Evolutionary conservation across 805 yeast genomes (phyloP).

Genomic region (Candida maris): DNA sequence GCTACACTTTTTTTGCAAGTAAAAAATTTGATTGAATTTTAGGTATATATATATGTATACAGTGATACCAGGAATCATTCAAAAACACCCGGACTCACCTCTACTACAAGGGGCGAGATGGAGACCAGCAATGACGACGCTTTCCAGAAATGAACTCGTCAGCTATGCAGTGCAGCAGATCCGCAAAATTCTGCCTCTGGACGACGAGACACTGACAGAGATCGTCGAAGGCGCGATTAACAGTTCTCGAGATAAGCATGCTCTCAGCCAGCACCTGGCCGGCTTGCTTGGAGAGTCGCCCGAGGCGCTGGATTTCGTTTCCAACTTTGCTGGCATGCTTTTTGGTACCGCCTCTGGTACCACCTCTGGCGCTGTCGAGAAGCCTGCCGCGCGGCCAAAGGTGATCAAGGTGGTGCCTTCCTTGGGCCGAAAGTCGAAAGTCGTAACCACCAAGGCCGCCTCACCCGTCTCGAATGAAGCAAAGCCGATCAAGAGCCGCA

Average conservation of each 20-base stretch:
- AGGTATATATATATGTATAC: no score
- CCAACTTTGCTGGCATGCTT: conserved; percentile 40
- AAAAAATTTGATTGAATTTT: no score
- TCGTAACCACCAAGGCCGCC: conserved; percentile 1
- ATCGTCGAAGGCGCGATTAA: conserved; percentile 51
- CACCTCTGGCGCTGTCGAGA: background rate
- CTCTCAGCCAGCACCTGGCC: conserved; percentile 48
- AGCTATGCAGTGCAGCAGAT: conserved; percentile 22
- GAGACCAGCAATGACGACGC: conserved; percentile 13
- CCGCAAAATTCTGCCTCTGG: conserved; percentile 49
- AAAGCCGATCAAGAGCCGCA: conserved; percentile 3
- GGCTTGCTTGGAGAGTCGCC: conserved; percentile 58
- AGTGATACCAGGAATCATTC: no score
- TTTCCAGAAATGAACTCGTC: conserved; percentile 23
- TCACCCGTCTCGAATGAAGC: conserved; percentile 3
- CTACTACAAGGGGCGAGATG: no score
- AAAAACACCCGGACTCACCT: no score
- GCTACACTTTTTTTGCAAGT: no score
- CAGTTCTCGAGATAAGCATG: conserved; percentile 41
- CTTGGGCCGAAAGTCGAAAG: conserved; percentile 4
- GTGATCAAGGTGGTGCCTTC: conserved; percentile 2
- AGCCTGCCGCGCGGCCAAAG: background rate
- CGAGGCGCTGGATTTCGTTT: conserved; percentile 45
- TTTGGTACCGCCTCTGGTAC: conserved; percentile 27
- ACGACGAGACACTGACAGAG: conserved; percentile 50